phyloP scores from a whole-genome alignment of 2,329 filamentous ascomycete genomes.

The Teratosphaeria gauchensis region DNA sequence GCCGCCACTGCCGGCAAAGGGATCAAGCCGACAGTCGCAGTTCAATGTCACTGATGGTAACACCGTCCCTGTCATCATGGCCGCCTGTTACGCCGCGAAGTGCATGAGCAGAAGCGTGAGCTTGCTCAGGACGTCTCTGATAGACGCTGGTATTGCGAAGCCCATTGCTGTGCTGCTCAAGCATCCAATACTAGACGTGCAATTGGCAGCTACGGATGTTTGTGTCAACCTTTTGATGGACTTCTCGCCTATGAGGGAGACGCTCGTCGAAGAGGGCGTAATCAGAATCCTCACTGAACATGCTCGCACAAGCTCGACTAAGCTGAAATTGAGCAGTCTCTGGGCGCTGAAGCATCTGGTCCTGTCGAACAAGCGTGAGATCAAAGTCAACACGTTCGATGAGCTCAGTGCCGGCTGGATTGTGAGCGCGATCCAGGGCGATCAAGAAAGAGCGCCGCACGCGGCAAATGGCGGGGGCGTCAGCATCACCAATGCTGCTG shows the following conservation, averaged over 20 bases:
- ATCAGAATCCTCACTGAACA: conserved; percentile 72
- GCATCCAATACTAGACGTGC: conserved; percentile 66
- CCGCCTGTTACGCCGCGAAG: conserved; percentile 72
- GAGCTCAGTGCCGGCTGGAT: conserved; percentile 73
- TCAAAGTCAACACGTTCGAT: conserved; percentile 69
- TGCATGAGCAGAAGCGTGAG: conserved; percentile 78
- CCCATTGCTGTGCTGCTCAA: conserved; percentile 68
- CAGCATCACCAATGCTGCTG: conserved; percentile 46
- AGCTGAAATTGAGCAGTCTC: conserved; percentile 71
- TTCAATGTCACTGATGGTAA: conserved; percentile 57
- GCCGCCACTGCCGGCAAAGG: conserved; percentile 19
- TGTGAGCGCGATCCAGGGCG: conserved; percentile 61
- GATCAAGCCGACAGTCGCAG: conserved; percentile 23
- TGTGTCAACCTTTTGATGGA: conserved; percentile 80
- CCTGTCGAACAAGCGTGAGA: conserved; percentile 56
- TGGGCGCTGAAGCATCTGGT: conserved; percentile 94
- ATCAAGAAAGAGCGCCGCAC: conserved; percentile 30
- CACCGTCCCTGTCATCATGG: conserved; percentile 66
- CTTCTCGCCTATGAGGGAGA: conserved; percentile 83
- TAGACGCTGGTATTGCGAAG: conserved; percentile 72
- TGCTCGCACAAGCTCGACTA: conserved; percentile 70
- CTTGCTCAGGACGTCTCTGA: conserved; percentile 72
- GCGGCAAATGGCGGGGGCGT: conserved; percentile 39
- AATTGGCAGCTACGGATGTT: conserved; percentile 74
- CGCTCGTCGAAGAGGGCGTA: conserved; percentile 63